Percentiles rank a stretch among this genome's conserved stretches.
phyloP scores from a whole-genome alignment of 768 basidiomycete genomes.

The Suillus placidus region DNA sequence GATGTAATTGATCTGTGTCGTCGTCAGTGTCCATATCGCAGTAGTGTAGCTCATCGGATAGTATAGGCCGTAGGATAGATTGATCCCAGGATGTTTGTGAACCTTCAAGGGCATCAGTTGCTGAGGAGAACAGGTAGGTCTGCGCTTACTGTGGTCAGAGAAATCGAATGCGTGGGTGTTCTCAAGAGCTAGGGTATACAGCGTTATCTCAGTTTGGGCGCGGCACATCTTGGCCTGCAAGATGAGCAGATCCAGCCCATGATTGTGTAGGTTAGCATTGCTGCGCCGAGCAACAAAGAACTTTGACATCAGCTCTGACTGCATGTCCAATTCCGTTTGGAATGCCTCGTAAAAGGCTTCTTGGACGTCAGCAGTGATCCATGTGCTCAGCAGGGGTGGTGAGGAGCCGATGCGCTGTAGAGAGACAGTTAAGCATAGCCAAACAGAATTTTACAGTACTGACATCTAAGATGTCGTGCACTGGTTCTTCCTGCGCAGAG shows the following conservation, averaged over 20 bases:
- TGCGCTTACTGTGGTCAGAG: neutral
- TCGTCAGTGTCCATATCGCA: no score
- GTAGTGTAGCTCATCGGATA: no score
- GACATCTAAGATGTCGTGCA: neutral
- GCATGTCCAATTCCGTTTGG: neutral
- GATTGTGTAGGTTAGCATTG: no score
- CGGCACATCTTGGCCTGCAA: no score
- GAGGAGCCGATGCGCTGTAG: neutral
- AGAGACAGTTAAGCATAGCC: neutral
- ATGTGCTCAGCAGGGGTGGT: neutral
- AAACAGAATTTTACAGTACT: neutral
- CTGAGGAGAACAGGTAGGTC: no score
- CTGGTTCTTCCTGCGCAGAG: no score
- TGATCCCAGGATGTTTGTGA: no score
- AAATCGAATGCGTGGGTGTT: neutral
- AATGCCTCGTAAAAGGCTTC: neutral
- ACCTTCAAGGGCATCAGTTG: no score
- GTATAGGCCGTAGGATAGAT: no score
- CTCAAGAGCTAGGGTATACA: neutral
- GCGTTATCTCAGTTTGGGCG: neutral
- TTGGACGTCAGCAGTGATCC: neutral
- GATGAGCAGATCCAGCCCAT: no score
- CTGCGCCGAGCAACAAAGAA: no score
- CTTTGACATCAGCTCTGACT: neutral
- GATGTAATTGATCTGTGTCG: no score